Conservation (phyloP, 1,139 yeast species). For the Saccharomyces hybrid region DNA sequence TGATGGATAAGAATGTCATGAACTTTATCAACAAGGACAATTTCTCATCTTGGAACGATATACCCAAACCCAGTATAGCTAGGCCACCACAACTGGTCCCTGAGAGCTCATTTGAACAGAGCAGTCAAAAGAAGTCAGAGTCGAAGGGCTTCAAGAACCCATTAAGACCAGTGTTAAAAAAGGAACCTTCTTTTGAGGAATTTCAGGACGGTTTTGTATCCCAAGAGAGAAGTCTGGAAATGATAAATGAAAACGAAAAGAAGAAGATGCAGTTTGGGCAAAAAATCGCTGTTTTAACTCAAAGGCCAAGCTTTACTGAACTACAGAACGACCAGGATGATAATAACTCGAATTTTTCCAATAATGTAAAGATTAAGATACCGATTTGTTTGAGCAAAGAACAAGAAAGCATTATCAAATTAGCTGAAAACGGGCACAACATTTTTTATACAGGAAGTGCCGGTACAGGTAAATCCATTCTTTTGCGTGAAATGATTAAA, state of each 20-base stretch:
- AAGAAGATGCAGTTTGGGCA: constrained; percentile 13
- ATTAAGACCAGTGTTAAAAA: neutral
- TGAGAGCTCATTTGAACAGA: neutral
- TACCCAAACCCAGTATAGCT: neutral
- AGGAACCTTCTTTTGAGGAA: neutral
- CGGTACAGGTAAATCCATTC: constrained; percentile 88
- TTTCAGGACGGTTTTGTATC: neutral
- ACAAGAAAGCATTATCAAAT: constrained; percentile 59
- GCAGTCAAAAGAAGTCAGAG: neutral
- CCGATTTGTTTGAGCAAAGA: constrained; percentile 53
- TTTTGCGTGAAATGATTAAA: constrained; percentile 62
- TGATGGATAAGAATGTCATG: neutral
- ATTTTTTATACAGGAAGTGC: constrained; percentile 91
- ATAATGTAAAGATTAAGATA: constrained; percentile 25
- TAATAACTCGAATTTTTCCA: constrained; percentile 14
- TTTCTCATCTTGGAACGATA: neutral
- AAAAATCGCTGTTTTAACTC: constrained; percentile 22
- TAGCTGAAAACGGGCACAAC: constrained; percentile 55
- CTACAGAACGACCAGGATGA: constrained; percentile 12
- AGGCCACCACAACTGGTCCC: neutral
- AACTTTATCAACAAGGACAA: neutral
- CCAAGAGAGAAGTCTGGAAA: constrained; percentile 9
- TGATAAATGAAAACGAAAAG: constrained; percentile 10
- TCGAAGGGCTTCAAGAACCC: neutral
- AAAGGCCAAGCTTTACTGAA: constrained; percentile 15